A percentile compares a stretch with the other conserved stretches of the same genome.
phyloP scores from a whole-genome alignment of 2,329 filamentous ascomycete genomes.

The Diaporthe sp. region DNA sequence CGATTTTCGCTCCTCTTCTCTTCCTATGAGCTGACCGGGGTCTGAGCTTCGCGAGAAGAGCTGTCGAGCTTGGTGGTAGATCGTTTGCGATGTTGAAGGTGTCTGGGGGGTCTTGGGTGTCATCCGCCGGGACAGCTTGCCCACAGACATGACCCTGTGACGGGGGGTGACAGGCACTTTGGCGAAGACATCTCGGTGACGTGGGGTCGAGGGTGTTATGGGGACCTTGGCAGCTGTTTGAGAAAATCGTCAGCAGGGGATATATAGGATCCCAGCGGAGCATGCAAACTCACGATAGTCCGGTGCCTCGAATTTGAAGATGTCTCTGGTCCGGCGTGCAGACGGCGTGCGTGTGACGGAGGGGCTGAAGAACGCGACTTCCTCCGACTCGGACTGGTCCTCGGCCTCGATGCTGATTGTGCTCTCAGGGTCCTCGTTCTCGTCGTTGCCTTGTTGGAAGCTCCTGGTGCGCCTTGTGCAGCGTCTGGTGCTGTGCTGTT shows the following conservation, averaged over 20 bases:
- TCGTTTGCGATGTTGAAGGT: constrained; percentile 76
- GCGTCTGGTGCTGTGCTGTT: constrained; percentile 61
- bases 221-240: constrained; percentile 57
- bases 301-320: constrained; percentile 42
- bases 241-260: constrained; percentile 42
- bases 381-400: constrained; percentile 54
- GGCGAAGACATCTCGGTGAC: constrained; percentile 83
- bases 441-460: constrained; percentile 68
- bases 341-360: constrained; percentile 41
- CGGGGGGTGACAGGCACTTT: constrained; percentile 83
- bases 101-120: constrained; percentile 83
- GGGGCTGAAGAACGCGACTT: constrained; percentile 49
- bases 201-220: constrained; percentile 79
- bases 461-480: constrained; percentile 53
- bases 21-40: constrained; percentile 82
- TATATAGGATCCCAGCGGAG: neutral
- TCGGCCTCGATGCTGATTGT: constrained; percentile 60
- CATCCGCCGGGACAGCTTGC: constrained; percentile 81
- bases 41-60: constrained; percentile 86
- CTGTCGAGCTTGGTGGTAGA: constrained; percentile 90
- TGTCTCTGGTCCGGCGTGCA: constrained; percentile 38
- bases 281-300: constrained; percentile 42
- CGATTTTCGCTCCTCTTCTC: constrained; percentile 77
- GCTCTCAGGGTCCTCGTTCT: constrained; percentile 73
- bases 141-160: constrained; percentile 84